These are phyloP conservation scores for Paracoccidioides brasiliensis DNA, from an alignment of 2,329 filamentous ascomycete species.

Conservation along the genomic window DNA sequence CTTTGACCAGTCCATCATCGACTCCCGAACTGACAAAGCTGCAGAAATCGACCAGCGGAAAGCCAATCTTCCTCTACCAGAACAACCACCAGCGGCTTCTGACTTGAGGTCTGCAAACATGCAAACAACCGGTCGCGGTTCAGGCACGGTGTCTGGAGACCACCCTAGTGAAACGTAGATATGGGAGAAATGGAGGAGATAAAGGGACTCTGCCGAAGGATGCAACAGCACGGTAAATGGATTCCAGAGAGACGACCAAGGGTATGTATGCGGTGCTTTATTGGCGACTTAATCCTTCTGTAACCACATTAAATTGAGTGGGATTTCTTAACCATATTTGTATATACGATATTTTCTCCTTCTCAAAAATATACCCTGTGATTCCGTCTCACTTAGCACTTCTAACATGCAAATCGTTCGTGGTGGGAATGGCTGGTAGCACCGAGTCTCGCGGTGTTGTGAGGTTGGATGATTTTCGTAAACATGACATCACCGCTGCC, in stretches of 20 bases:
- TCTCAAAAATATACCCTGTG: too few relatives aligned
- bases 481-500: not conserved
- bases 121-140: conserved; percentile 56
- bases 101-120: conserved; percentile 66
- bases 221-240: conserved; percentile 36
- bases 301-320: too few relatives aligned
- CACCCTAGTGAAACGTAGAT: conserved; percentile 35
- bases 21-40: conserved; percentile 39
- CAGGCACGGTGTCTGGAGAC: conserved; percentile 41
- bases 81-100: conserved; percentile 60
- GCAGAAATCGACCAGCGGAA: conserved; percentile 54
- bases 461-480: not conserved
- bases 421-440: not conserved
- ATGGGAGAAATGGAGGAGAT: conserved; percentile 48
- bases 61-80: conserved; percentile 65
- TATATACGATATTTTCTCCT: too few relatives aligned
- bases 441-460: not conserved
- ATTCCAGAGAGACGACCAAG: not conserved
- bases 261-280: not conserved
- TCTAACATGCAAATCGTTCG: not conserved
- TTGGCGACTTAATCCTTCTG: too few relatives aligned
- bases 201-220: conserved; percentile 46
- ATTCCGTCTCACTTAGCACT: too few relatives aligned
- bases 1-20: conserved; percentile 24
- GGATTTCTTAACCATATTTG: too few relatives aligned